These are phyloP conservation scores for Blastocystis sp. DNA, from an alignment of 352 stramenopile species.

Conservation along the genomic window DNA sequence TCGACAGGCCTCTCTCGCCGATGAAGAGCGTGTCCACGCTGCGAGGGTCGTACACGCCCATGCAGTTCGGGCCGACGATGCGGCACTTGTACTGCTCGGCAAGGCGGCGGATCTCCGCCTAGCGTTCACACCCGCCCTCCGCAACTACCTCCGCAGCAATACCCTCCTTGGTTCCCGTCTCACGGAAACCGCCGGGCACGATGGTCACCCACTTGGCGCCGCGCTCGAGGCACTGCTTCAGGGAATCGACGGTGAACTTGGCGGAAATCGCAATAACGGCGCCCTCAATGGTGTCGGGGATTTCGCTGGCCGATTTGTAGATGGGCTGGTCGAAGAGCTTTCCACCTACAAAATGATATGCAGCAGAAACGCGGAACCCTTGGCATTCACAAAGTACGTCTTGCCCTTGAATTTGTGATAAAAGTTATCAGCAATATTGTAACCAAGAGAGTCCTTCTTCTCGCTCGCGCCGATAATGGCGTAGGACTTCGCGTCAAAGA, in stretches of 20 bases:
- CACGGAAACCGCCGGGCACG: constrained; percentile 51
- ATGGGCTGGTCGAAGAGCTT: constrained; percentile 52
- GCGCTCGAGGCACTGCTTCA: constrained; percentile 63
- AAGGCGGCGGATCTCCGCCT: constrained; percentile 57
- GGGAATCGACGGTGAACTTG: constrained; percentile 59
- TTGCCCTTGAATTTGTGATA: constrained; percentile 64
- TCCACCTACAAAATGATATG: constrained; percentile 4
- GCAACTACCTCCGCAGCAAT: constrained; percentile 29
- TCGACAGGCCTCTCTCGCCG: constrained; percentile 36
- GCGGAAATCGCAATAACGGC: constrained; percentile 54
- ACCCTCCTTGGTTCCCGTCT: constrained; percentile 63
- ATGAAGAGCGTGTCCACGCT: constrained; percentile 66
- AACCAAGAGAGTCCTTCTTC: constrained; percentile 56
- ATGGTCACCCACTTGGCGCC: constrained; percentile 65
- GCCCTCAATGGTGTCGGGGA: constrained; percentile 57
- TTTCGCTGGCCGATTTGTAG: constrained; percentile 53
- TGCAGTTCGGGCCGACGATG: constrained; percentile 65
- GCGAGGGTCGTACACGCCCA: constrained; percentile 63
- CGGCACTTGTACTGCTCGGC: constrained; percentile 48
- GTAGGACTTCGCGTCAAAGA: constrained; percentile 67
- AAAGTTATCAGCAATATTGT: constrained; percentile 66
- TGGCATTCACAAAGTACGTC: constrained; percentile 63
- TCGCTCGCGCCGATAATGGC: constrained; percentile 57
- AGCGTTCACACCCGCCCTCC: not conserved
- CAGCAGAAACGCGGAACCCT: not conserved